Evolutionary conservation across 345 rosid genomes (phyloP).

Genomic region (Gynandropsis gynandra): DNA sequence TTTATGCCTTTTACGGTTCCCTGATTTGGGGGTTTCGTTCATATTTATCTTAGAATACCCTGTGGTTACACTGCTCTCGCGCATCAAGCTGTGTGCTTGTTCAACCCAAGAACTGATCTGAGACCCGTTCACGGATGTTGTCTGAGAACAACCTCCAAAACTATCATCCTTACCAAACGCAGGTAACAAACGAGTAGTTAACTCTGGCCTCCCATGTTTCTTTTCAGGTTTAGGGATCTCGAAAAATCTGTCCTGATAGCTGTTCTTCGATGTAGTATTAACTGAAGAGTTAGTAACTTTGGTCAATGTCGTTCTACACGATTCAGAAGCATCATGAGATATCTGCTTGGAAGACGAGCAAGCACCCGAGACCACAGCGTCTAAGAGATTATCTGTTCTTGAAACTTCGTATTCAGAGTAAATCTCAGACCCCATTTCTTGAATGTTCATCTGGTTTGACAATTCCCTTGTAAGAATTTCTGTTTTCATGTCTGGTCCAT

Average conservation of each 20-base stretch:
- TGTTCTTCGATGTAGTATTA: constrained; percentile 38
- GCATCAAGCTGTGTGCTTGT: constrained; percentile 47
- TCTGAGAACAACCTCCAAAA: constrained; percentile 38
- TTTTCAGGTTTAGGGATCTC: constrained; percentile 32
- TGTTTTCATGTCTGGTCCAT: constrained; percentile 24
- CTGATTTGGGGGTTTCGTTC: constrained; percentile 48
- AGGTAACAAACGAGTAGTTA: constrained; percentile 37
- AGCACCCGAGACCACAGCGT: constrained; percentile 80
- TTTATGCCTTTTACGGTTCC: constrained; percentile 65
- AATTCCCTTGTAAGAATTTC: constrained; percentile 33
- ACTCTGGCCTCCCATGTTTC: constrained; percentile 30
- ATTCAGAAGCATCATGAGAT: constrained; percentile 53
- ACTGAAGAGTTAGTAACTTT: constrained; percentile 51
- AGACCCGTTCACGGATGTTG: constrained; percentile 52
- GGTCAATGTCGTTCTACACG: constrained; percentile 65
- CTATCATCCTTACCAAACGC: constrained; percentile 37
- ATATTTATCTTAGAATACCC: constrained; percentile 52
- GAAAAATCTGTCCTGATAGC: constrained; percentile 35
- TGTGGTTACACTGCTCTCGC: constrained; percentile 49
- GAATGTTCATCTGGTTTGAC: constrained; percentile 28
- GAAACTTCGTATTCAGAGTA: constrained; percentile 33
- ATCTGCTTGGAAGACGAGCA: constrained; percentile 51
- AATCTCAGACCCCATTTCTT: constrained; percentile 31
- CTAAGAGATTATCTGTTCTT: constrained; percentile 69
- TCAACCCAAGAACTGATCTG: constrained; percentile 88